Evolutionary conservation across 2,329 filamentous ascomycete species (phyloP).

Genomic region (Colletotrichum karsti): DNA sequence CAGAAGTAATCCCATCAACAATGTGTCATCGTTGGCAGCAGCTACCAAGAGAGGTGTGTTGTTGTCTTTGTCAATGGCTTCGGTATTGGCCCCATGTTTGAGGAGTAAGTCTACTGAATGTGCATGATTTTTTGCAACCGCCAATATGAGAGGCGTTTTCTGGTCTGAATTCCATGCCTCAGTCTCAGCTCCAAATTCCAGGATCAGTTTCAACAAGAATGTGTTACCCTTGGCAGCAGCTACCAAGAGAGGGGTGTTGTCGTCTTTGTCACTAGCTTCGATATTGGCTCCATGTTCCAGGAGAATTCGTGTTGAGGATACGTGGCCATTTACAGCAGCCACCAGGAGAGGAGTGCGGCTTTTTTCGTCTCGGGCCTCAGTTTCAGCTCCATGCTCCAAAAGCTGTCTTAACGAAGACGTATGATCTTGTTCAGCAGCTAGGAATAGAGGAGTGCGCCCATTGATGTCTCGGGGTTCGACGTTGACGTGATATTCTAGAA

Average conservation of each 20-base stretch:
- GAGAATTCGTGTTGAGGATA: background rate
- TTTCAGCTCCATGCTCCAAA: background rate
- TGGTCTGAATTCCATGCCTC: too few relatives aligned
- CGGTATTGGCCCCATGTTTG: background rate
- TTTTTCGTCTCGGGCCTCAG: background rate
- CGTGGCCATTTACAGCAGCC: background rate
- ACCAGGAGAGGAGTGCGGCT: background rate
- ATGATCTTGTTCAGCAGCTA: too few relatives aligned
- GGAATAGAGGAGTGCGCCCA: too few relatives aligned
- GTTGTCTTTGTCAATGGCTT: background rate
- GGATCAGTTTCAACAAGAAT: too few relatives aligned
- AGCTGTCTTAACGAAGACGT: too few relatives aligned
- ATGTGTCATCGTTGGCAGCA: rapidly evolving
- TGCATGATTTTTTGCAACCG: too few relatives aligned
- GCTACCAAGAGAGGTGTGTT: background rate
- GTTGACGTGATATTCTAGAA: too few relatives aligned
- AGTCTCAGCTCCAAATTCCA: too few relatives aligned
- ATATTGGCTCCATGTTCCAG: background rate
- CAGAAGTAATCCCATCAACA: background rate
- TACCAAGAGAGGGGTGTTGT: background rate
- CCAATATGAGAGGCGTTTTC: too few relatives aligned
- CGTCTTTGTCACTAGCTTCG: background rate
- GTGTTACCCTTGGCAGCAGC: too few relatives aligned
- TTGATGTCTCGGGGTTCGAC: too few relatives aligned
- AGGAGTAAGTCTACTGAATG: background rate